These are phyloP conservation scores for Sphagnum fallax DNA, from an alignment of 228 moss, liverwort and hornwort species.

Conservation along the genomic window DNA sequence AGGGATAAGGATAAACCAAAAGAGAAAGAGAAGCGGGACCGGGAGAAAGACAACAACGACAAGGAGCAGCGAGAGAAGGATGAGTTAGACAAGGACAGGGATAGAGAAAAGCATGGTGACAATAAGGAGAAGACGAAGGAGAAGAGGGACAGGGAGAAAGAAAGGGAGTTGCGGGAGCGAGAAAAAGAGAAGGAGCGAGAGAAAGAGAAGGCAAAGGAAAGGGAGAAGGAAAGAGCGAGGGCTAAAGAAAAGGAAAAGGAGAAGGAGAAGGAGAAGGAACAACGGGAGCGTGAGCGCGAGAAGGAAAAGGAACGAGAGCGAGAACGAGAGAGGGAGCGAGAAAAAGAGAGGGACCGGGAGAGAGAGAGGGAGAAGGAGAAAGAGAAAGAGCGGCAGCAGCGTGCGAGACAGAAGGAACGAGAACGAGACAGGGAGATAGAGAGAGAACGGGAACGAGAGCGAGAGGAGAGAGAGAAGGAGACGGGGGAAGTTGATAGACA, in stretches of 20 bases:
- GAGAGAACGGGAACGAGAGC: conserved; percentile 23
- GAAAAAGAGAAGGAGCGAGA: conserved; percentile 19
- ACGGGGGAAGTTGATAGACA: conserved; percentile 26
- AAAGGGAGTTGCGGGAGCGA: conserved; percentile 16
- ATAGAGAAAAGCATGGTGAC: not conserved
- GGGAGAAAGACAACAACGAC: conserved; percentile 16
- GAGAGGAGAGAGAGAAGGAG: conserved; percentile 47
- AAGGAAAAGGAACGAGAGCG: conserved; percentile 22
- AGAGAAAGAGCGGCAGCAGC: conserved; percentile 3
- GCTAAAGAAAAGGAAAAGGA: conserved; percentile 43
- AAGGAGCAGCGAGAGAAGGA: conserved; percentile 7
- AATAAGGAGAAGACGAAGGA: conserved; percentile 9
- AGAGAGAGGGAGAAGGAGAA: conserved; percentile 34
- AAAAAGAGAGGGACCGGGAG: conserved; percentile 36
- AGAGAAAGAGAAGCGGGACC: conserved; percentile 10
- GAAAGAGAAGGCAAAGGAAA: conserved; percentile 35
- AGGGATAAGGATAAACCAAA: conserved; percentile 4
- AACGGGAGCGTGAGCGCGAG: conserved; percentile 28
- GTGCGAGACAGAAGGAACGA: conserved; percentile 5
- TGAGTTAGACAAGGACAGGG: conserved; percentile 4
- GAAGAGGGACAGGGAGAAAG: conserved; percentile 34
- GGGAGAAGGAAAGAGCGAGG: conserved; percentile 42
- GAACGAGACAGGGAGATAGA: conserved; percentile 15
- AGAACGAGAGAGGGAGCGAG: conserved; percentile 31
- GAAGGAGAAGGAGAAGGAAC: conserved; percentile 30